Percentiles rank a stretch among this genome's conserved stretches.
phyloP scores from a whole-genome alignment of 2,329 filamentous ascomycete species.

The Lachnellula subtilissima region DNA sequence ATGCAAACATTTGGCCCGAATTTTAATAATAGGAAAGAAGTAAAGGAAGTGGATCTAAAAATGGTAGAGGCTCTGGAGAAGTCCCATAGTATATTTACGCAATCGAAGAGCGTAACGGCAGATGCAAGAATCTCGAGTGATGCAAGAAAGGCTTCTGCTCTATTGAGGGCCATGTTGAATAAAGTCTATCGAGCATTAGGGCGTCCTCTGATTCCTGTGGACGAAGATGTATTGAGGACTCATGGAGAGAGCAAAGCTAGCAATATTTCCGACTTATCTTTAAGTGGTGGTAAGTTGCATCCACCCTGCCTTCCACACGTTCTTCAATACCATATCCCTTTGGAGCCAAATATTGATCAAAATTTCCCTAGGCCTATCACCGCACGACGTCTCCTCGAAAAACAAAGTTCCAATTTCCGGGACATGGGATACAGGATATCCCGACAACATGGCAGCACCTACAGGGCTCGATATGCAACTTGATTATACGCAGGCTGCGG shows the following conservation, averaged over 20 bases:
- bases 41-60: neutral
- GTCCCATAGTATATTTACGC: constrained; percentile 14
- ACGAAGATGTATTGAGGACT: neutral
- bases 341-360: neutral
- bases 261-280: constrained; percentile 6
- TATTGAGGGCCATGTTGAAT: constrained; percentile 19
- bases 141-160: constrained; percentile 13
- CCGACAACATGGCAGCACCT: constrained; percentile 1
- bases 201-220: neutral
- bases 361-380: neutral
- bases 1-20: constrained; percentile 8
- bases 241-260: neutral
- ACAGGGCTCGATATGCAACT: neutral
- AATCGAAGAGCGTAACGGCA: neutral
- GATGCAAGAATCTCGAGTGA: constrained; percentile 5
- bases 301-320: neutral
- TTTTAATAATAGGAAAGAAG: neutral
- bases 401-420: neutral
- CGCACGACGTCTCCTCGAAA: neutral
- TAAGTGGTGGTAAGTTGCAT: constrained; percentile 4
- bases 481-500: neutral
- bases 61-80: constrained; percentile 17
- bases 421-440: neutral
- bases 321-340: neutral
- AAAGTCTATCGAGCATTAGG: constrained; percentile 12